These are phyloP conservation scores for Eimeria necatrix DNA, from an alignment of 169 alveolate genomes.

Conservation along the genomic window DNA sequence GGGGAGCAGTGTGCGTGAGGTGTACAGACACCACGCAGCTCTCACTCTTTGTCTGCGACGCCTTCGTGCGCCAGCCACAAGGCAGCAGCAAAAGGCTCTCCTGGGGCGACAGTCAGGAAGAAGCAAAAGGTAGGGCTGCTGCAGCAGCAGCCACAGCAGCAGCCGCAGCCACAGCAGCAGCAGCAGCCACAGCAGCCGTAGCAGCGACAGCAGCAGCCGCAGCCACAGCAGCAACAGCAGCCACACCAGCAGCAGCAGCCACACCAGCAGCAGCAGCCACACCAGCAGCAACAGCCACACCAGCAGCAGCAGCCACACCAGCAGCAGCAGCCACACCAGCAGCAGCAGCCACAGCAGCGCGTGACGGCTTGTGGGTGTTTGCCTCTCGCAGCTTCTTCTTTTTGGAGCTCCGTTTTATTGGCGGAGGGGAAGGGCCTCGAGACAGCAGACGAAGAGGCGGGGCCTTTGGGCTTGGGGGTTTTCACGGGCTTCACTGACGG, in stretches of 20 bases:
- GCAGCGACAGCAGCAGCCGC: not conserved
- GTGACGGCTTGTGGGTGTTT: not conserved
- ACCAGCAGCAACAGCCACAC: not conserved
- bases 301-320: not conserved
- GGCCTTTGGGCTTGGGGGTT: not conserved
- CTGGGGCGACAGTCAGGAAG: constrained; percentile 44
- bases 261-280: not conserved
- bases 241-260: not conserved
- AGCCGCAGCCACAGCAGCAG: not conserved
- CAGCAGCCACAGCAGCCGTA: not conserved
- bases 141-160: not conserved
- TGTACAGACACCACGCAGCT: constrained; percentile 73
- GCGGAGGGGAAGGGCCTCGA: constrained; percentile 14
- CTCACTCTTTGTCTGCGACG: constrained; percentile 41
- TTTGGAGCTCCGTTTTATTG: not conserved
- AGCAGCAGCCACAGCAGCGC: constrained; percentile 37
- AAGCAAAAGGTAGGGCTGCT: not conserved
- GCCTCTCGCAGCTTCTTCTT: not conserved
- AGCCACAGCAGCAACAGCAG: not conserved
- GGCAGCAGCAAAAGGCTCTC: constrained; percentile 19
- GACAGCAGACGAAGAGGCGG: constrained; percentile 48
- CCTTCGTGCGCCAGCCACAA: not conserved
- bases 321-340: not conserved
- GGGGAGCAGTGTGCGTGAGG: constrained; percentile 65
- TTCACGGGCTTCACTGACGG: not conserved